Conservation (phyloP, 495 filamentous ascomycete genomes). For the Talaromyces trachyspermus region DNA sequence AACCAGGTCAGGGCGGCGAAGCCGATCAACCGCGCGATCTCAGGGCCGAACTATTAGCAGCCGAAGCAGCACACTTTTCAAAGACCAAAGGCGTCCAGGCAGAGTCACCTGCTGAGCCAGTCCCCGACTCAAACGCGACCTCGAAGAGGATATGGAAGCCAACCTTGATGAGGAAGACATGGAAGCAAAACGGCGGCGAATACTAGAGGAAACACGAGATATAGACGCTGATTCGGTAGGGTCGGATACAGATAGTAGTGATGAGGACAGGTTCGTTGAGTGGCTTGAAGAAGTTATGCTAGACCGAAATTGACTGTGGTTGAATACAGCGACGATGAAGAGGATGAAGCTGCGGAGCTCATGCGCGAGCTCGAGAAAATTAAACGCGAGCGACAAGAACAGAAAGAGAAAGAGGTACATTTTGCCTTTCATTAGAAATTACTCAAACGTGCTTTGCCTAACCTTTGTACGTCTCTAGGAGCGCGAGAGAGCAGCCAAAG, state of each 20-base stretch:
- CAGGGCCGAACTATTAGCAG: slow-evolving; percentile 79
- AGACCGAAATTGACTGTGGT: slow-evolving; percentile 9
- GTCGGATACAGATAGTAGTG: slow-evolving; percentile 61
- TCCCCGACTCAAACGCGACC: slow-evolving; percentile 54
- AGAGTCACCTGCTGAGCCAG: slow-evolving; percentile 27
- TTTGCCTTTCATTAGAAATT: not conserved
- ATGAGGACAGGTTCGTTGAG: slow-evolving; percentile 53
- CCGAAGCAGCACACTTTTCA: slow-evolving; percentile 80
- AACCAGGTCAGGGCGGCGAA: slow-evolving; percentile 83
- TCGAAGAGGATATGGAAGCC: slow-evolving; percentile 43
- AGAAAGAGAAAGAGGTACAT: slow-evolving; percentile 71
- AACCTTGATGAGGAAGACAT: slow-evolving; percentile 54
- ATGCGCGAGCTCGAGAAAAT: slow-evolving; percentile 93
- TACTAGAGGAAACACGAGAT: slow-evolving; percentile 81
- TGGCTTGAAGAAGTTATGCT: not conserved
- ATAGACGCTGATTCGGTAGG: slow-evolving; percentile 85
- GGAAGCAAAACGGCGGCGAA: slow-evolving; percentile 76
- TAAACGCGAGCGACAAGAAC: slow-evolving; percentile 78
- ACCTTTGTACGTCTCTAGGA: slow-evolving; percentile 40
- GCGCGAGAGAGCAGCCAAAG: slow-evolving; percentile 63
- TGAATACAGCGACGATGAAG: slow-evolving; percentile 57
- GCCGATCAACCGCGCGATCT: slow-evolving; percentile 72
- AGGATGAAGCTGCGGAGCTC: slow-evolving; percentile 85
- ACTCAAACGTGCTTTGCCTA: slow-evolving; percentile 1
- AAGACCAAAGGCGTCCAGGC: slow-evolving; percentile 62